Base-by-base conservation (phyloP, 164 flowering plant genomes). In the Chimonanthus salicifolius region DNA sequence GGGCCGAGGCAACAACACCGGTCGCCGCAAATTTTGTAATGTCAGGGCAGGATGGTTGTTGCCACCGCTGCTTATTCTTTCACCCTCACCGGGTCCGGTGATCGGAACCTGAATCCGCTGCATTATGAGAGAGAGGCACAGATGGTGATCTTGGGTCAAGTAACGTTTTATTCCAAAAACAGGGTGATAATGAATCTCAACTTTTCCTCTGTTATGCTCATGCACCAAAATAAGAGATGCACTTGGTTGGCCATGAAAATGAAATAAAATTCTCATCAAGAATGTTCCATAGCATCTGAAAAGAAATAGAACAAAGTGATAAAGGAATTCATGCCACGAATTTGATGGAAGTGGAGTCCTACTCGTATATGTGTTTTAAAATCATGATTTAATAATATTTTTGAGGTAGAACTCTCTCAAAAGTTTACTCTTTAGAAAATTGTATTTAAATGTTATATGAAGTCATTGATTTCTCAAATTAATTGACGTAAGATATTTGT, bases 171-270 rank as follows among this genome's bases (percentile, higher is more conserved):
- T 18, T n/a, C 21, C 15, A 64, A 54, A 6, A 18, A 15, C 62
- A 65, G 67, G 43, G 33, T 9, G 74, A n/a, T 70, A 58, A 64
- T 69, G 51, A 68, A 74, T 67, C 45, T 68, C 44, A 44, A 50
- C 20, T n/a, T 49, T 71, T 50, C 4, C 7, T 69, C 33, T 62
- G 46, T 3, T 62, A 63, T 44, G 7, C 47, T 69, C 58, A 48
- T 73, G 48, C 15, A 5, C 3, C 10, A 50, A 70, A 50, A 3
- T 16, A 15, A 71, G 21, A 49, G 72, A 72, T 75, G 47, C 81
- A 74, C 70, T 72, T 72, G 73, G 81, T 72, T 75, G 69, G 81
- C 78, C 78, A 68, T 75, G 70, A 68, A 11, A 72, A 51, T 47
- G 78, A 64, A 50, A 69, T n/a, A 5, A 62, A 5, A 68, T 74